Percentiles rank a stretch among this genome's conserved stretches.
Conservation (phyloP, 208 protist species). For the Leishmania turanica region DNA sequence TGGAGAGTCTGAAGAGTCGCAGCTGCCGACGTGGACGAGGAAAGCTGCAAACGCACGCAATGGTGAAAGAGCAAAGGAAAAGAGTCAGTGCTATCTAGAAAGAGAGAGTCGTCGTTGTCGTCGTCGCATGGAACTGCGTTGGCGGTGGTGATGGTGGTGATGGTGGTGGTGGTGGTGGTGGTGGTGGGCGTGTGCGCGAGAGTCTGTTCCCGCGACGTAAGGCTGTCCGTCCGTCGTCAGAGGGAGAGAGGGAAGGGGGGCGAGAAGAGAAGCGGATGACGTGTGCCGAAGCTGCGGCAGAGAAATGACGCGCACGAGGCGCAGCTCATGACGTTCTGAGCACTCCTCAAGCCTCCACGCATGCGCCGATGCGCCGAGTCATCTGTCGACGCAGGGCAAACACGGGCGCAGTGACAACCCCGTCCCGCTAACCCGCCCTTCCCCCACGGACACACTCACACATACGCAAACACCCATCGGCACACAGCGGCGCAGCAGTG, state of each 20-base stretch:
- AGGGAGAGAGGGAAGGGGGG: neutral
- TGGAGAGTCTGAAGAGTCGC: neutral
- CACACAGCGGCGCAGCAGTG: too few species aligned
- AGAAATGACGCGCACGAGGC: neutral
- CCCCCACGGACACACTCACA: neutral
- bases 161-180: neutral
- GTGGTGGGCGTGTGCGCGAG: neutral
- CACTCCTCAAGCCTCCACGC: neutral
- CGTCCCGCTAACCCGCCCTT: too few species aligned
- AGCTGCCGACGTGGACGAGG: neutral
- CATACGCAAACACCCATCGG: neutral
- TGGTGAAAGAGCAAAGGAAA: neutral
- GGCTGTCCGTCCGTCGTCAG: neutral
- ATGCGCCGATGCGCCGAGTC: neutral
- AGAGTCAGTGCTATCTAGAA: too few species aligned
- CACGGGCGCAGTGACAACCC: neutral
- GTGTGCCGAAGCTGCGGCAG: neutral
- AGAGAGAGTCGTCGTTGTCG: too few species aligned
- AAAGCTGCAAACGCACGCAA: neutral
- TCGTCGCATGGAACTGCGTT: neutral
- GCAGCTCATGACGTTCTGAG: neutral
- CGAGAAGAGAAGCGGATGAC: neutral
- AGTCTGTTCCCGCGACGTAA: neutral
- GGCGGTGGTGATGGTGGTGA: too few species aligned
- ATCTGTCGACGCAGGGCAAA: neutral